Evolutionary conservation across 306 rosid genomes (phyloP).

Genomic region (Acacia confusa): DNA sequence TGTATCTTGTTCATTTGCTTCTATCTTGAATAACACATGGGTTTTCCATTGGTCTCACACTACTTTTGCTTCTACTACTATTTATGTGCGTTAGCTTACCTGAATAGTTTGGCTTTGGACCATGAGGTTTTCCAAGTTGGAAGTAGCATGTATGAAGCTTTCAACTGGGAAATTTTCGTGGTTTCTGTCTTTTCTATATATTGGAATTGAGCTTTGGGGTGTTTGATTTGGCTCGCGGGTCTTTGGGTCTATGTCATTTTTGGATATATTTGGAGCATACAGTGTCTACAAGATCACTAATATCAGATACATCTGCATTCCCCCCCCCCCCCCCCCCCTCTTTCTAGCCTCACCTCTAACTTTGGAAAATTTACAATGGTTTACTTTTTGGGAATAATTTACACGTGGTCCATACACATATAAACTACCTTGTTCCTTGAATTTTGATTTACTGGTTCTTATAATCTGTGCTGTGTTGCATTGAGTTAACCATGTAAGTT

Average conservation of each 20-base stretch:
- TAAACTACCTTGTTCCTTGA: not conserved
- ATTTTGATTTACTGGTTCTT: not conserved
- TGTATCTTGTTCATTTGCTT: constrained; percentile 14
- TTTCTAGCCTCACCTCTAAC: not conserved
- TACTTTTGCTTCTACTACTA: not conserved
- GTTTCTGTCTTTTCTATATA: not conserved
- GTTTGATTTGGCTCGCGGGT: constrained; percentile 6
- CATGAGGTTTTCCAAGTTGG: not conserved
- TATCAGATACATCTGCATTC: not conserved
- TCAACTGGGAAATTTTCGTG: not conserved
- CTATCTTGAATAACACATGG: not conserved
- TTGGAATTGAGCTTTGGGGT: not conserved
- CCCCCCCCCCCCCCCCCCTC: not conserved
- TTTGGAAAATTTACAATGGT: not conserved
- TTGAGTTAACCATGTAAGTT: not conserved
- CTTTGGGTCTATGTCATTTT: not conserved
- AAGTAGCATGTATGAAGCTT: not conserved
- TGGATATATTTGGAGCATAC: not conserved
- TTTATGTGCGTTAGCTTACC: not conserved
- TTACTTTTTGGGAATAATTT: not conserved
- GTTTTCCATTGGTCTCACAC: not conserved
- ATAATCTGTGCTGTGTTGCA: not conserved
- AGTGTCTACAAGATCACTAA: not conserved
- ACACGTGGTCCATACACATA: not conserved
- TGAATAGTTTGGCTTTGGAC: not conserved